Base-by-base conservation (phyloP, 805 yeast species). In the Starmerella vaccinii region DNA sequence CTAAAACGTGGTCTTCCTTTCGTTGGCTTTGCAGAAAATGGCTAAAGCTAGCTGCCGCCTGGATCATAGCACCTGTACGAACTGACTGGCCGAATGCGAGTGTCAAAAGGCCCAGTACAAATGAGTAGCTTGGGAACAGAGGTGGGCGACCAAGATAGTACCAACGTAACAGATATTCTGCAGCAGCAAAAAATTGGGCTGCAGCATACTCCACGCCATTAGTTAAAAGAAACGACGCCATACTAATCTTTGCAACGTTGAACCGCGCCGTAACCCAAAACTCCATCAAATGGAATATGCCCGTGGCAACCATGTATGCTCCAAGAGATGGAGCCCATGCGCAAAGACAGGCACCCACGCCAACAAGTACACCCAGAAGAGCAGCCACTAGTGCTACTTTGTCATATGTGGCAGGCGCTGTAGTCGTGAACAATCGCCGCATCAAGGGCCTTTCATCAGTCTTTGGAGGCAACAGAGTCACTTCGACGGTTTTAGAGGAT, bases 21-120 rank as follows among this genome's bases (percentile, higher is more conserved):
- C 74, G 79, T 16, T 67, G 63, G 2, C 74, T 64, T 43, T 81
- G 86, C 1, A 92, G 76, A 39, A 80, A 67, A 65, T 92, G 99
- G 47, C 86, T 82, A 68, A 92, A 92, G 3, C 94, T 85, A 47
- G 76, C 74, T 1, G 88, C 85, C 0, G 97, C 96, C 0, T 89
- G 82, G 53, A 76, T 73, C 98, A 92, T 92, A 0, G 97, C 90
- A 32, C 72, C 47, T 1, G 90, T 74, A 48, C 98, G 73, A 4
- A 78, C 61, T 0, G 59, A 18, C 61, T 92, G 98, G 1, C 97
- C 96, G 1, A 65, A 34, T 0, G 77, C 22, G 0, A 78, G 60
- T 1, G 81, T 24, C 0, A 57, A 13, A 0, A 79, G 44, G 0
- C 95, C 97, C 1, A 71, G 0, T 0, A 2, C 46, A 70, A 59